Conservation (phyloP, 192 early-diverging fungal species). For the Mortierella alpina region DNA sequence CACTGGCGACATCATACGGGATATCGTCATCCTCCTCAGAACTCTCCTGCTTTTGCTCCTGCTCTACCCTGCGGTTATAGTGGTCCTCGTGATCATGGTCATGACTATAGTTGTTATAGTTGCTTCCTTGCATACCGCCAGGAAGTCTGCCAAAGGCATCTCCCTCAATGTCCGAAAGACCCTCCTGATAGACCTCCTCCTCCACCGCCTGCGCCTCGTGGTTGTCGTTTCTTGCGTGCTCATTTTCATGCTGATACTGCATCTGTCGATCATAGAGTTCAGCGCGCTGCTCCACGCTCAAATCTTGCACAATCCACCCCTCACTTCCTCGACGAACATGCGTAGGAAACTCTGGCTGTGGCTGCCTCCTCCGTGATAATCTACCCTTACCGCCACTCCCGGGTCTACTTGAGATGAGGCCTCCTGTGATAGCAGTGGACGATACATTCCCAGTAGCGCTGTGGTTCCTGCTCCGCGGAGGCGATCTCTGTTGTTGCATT, state of each 20-base stretch:
- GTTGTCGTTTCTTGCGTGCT: constrained; percentile 12
- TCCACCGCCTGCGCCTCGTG: constrained; percentile 15
- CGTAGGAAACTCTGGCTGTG: constrained; percentile 23
- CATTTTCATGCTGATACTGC: constrained; percentile 50
- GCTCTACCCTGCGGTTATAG: not conserved
- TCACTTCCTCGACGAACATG: constrained; percentile 54
- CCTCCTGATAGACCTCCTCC: constrained; percentile 39
- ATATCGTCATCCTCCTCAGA: constrained; percentile 30
- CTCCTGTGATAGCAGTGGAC: no score
- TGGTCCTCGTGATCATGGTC: constrained; percentile 7
- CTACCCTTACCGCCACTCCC: not conserved
- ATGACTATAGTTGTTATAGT: not conserved
- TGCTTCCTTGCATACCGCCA: constrained; percentile 36
- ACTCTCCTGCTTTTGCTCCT: constrained; percentile 1
- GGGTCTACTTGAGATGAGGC: not conserved
- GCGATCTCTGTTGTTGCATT: not conserved
- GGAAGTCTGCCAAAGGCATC: constrained; percentile 22
- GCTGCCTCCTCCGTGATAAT: not conserved
- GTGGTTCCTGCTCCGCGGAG: constrained; percentile 4
- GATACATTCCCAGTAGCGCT: constrained; percentile 1
- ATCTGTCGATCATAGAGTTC: constrained; percentile 56
- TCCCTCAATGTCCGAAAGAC: constrained; percentile 41
- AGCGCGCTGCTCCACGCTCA: constrained; percentile 52
- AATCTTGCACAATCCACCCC: constrained; percentile 52
- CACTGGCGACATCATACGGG: constrained; percentile 44